These are phyloP conservation scores for Hanseniaspora uvarum DNA, from an alignment of 1,139 yeast species.

Conservation along the genomic window DNA sequence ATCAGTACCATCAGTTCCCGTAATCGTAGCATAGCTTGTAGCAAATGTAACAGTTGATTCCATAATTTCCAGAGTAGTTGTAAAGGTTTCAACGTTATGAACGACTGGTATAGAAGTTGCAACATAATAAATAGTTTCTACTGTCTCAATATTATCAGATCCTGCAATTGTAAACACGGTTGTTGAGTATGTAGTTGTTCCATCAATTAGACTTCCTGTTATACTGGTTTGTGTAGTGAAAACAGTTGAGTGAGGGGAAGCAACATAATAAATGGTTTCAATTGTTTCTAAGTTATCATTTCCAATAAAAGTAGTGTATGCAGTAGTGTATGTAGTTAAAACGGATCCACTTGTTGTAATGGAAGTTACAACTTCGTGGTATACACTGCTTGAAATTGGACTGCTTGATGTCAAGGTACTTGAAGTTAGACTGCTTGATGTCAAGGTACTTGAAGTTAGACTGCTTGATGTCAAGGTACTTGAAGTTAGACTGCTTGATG, in stretches of 20 bases:
- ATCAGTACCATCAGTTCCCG: constrained; percentile 19
- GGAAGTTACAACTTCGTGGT: no score
- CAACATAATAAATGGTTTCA: constrained; percentile 18
- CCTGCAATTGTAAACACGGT: constrained; percentile 16
- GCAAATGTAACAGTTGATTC: constrained; percentile 1
- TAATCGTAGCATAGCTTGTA: constrained; percentile 13
- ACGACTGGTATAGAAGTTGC: constrained; percentile 1
- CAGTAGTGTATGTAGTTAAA: neutral
- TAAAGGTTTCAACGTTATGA: neutral
- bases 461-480: no score
- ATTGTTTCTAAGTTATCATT: constrained; percentile 17
- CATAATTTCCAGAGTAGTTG: constrained; percentile 15
- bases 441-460: no score
- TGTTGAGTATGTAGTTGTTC: constrained; percentile 18
- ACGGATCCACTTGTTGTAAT: no score
- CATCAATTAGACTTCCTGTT: neutral
- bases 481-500: no score
- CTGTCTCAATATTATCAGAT: neutral
- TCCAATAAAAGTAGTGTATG: neutral
- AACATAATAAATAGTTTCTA: constrained; percentile 1
- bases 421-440: no score
- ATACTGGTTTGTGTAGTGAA: neutral
- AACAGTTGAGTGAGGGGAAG: constrained; percentile 13
- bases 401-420: no score
- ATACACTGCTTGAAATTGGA: no score